Conservation (phyloP, 139 green algal genomes). For the Chlamydomonas sphaeroides region DNA sequence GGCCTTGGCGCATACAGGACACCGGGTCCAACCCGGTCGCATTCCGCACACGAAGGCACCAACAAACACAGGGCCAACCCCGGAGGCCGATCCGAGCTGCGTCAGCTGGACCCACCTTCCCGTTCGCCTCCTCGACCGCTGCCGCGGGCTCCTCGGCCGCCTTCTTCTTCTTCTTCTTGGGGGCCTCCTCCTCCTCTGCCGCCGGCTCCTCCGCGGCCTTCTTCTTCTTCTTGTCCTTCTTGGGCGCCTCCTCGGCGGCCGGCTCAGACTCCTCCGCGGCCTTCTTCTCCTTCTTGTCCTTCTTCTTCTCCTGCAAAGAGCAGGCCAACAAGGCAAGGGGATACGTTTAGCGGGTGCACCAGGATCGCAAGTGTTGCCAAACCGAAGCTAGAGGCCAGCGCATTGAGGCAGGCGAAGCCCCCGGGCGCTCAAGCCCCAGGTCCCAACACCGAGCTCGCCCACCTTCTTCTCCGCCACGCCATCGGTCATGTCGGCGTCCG, state of each 20-base stretch:
- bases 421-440: too few relatives aligned
- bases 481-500: slow-evolving; percentile 78
- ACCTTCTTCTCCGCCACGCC: slow-evolving; percentile 52
- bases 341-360: too few relatives aligned
- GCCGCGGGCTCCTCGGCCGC: slow-evolving; percentile 23
- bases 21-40: too few relatives aligned
- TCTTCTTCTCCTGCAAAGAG: slow-evolving; percentile 46
- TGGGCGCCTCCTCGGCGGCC: slow-evolving; percentile 34
- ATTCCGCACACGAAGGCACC: too few relatives aligned
- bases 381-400: neutral
- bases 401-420: too few relatives aligned
- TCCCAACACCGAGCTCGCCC: neutral
- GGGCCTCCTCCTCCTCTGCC: neutral
- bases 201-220: neutral
- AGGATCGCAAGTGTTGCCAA: too few relatives aligned
- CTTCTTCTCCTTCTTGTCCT: slow-evolving; percentile 60
- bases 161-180: slow-evolving; percentile 49
- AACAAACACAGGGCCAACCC: too few relatives aligned
- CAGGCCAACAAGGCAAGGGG: too few relatives aligned
- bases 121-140: slow-evolving; percentile 21
- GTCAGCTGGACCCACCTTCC: too few relatives aligned
- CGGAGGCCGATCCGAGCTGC: too few relatives aligned
- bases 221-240: slow-evolving; percentile 43
- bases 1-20: too few relatives aligned
- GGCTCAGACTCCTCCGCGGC: slow-evolving; percentile 42